Evolutionary conservation across 2,329 filamentous ascomycete genomes (phyloP).

Genomic region (Laburnicola sp.): DNA sequence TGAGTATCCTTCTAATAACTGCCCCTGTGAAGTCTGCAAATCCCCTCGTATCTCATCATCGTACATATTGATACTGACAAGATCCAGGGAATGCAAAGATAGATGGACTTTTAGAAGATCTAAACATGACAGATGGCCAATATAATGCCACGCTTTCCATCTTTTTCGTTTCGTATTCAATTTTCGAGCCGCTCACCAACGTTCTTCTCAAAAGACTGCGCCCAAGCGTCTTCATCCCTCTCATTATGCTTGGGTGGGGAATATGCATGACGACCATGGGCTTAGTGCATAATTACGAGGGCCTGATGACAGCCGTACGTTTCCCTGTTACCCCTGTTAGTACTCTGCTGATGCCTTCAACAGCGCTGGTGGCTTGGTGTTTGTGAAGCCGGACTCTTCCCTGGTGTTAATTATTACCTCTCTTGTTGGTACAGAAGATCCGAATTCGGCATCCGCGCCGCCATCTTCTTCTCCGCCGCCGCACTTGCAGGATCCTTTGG

Average conservation of each 20-base stretch:
- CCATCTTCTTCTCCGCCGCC: constrained; percentile 82
- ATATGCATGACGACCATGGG: constrained; percentile 70
- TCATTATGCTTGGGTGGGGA: constrained; percentile 73
- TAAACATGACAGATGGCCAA: constrained; percentile 64
- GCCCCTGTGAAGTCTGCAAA: no score
- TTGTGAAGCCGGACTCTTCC: constrained; percentile 69
- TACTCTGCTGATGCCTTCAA: constrained; percentile 1
- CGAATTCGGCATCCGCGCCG: constrained; percentile 80
- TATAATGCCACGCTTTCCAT: constrained; percentile 79
- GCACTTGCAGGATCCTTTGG: constrained; percentile 79
- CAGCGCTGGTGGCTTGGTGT: constrained; percentile 67
- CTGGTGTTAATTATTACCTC: constrained; percentile 75
- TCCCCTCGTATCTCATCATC: no score
- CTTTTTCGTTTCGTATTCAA: constrained; percentile 83
- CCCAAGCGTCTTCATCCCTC: constrained; percentile 77
- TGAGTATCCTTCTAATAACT: not conserved
- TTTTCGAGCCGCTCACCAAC: constrained; percentile 79
- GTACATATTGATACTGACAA: not conserved
- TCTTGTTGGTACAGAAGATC: constrained; percentile 81
- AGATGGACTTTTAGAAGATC: constrained; percentile 60
- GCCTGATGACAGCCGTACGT: constrained; percentile 62
- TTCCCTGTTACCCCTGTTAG: not conserved
- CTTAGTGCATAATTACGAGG: constrained; percentile 64
- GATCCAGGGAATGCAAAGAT: constrained; percentile 63
- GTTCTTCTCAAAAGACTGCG: constrained; percentile 74